These are phyloP conservation scores for Aspergillus latus DNA, from an alignment of 2,329 filamentous ascomycete species.

Conservation along the genomic window DNA sequence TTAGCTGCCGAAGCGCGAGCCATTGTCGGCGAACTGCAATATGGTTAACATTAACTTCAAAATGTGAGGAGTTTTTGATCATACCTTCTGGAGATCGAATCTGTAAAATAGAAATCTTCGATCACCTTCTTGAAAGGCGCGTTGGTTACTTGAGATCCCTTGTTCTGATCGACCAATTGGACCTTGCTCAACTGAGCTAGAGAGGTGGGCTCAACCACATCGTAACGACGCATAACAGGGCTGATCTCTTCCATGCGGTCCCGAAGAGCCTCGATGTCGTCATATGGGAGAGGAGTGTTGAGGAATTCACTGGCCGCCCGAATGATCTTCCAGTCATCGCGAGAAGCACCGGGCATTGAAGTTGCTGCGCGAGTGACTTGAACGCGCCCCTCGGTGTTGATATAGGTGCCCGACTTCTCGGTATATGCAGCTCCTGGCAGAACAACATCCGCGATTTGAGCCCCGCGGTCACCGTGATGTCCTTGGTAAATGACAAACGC, in stretches of 20 bases:
- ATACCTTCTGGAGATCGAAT: constrained; percentile 92
- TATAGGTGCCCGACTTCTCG: constrained; percentile 91
- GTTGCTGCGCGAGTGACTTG: constrained; percentile 92
- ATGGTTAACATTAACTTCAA: too few relatives aligned
- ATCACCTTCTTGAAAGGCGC: constrained; percentile 78
- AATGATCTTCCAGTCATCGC: constrained; percentile 99
- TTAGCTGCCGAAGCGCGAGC: constrained; percentile 94
- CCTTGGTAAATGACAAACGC: constrained; percentile 98
- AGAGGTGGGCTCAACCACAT: constrained; percentile 80
- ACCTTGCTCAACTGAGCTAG: constrained; percentile 80
- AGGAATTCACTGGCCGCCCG: constrained; percentile 91
- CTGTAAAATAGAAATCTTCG: constrained; percentile 98
- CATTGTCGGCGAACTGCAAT: constrained; percentile 87
- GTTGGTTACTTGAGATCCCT: constrained; percentile 73
- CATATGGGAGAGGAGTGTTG: constrained; percentile 81
- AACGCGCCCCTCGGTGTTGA: constrained; percentile 96
- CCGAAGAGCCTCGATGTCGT: constrained; percentile 83
- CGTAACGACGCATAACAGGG: constrained; percentile 83
- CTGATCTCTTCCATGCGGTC: constrained; percentile 96
- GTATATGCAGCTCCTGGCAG: constrained; percentile 95
- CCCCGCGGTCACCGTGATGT: constrained; percentile 92
- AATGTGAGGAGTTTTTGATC: constrained; percentile 34
- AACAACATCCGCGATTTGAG: constrained; percentile 88
- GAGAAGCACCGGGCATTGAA: constrained; percentile 80
- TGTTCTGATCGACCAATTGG: constrained; percentile 94